phyloP scores from a whole-genome alignment of 1,139 yeast species.

The Sugiyamaella neomexicana region DNA sequence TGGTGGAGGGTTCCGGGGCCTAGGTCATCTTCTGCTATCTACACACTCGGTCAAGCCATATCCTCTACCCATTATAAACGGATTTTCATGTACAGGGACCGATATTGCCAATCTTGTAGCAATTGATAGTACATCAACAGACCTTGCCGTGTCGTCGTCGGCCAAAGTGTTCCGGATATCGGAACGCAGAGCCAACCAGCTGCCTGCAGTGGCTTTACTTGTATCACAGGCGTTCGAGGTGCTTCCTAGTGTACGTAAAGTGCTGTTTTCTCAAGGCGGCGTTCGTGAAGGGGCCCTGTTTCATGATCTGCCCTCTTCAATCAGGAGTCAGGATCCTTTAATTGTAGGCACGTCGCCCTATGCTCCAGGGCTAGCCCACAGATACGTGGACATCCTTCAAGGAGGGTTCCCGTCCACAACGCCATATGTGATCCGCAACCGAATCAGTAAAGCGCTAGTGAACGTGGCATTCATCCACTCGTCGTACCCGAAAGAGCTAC shows the following conservation, averaged over 20 bases:
- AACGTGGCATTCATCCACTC: conserved; percentile 70
- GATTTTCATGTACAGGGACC: conserved; percentile 55
- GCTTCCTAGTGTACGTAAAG: conserved; percentile 56
- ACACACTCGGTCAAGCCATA: conserved; percentile 53
- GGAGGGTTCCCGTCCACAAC: conserved; percentile 50
- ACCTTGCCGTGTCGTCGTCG: conserved; percentile 9
- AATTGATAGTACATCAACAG: not conserved
- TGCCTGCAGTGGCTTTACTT: conserved; percentile 64
- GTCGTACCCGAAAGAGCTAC: conserved; percentile 68
- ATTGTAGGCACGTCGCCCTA: conserved; percentile 63
- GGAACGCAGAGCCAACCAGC: conserved; percentile 57
- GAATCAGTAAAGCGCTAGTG: conserved; percentile 66
- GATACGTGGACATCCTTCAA: conserved; percentile 51
- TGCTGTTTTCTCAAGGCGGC: conserved; percentile 69
- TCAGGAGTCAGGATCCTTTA: conserved; percentile 63
- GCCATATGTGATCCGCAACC: conserved; percentile 54
- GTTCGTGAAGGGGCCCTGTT: conserved; percentile 69
- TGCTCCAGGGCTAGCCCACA: conserved; percentile 58
- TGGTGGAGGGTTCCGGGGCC: conserved; percentile 68
- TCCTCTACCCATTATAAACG: conserved; percentile 57
- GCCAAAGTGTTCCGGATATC: conserved; percentile 56
- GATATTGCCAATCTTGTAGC: conserved; percentile 41
- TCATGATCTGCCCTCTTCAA: conserved; percentile 54
- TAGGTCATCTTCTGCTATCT: conserved; percentile 58
- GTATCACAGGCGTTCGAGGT: conserved; percentile 58